phyloP scores from a whole-genome alignment of 78 protist species.

The Dictyostelium firmibasis region DNA sequence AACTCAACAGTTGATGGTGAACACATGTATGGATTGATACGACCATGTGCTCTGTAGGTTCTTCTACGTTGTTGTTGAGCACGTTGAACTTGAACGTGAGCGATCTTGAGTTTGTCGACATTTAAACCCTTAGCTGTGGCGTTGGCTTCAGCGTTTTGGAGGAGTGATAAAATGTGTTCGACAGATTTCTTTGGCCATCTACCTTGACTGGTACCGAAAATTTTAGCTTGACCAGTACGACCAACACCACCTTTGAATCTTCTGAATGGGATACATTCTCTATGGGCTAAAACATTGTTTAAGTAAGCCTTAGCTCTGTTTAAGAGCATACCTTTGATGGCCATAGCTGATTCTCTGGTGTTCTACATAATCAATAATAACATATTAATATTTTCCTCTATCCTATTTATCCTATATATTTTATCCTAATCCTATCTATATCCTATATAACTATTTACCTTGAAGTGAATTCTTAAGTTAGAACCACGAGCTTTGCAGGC shows the following conservation, averaged over 20 bases:
- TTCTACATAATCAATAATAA: too few relatives aligned
- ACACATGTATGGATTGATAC: conserved; percentile 96
- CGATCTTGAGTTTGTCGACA: conserved; percentile 74
- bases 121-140: conserved; percentile 91
- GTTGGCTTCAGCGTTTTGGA: conserved; percentile 95
- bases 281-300: conserved; percentile 89
- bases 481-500: conserved; percentile 95
- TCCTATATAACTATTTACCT: conserved; percentile 69
- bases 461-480: conserved; percentile 96
- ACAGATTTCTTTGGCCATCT: conserved; percentile 97
- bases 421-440: conserved; percentile 56
- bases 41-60: conserved; percentile 99
- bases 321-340: conserved; percentile 91
- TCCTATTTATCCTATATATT: neutral
- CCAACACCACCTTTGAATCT: conserved; percentile 94
- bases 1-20: conserved; percentile 96
- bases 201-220: conserved; percentile 82
- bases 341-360: conserved; percentile 96
- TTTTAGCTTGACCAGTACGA: conserved; percentile 94
- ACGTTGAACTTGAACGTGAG: conserved; percentile 92
- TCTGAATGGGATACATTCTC: conserved; percentile 94
- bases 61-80: conserved; percentile 95
- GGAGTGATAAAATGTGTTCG: conserved; percentile 85
- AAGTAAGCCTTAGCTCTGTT: conserved; percentile 90
- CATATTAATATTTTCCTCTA: too few relatives aligned